Conservation (phyloP, 2,329 filamentous ascomycete species). For the Thielaviopsis populi region DNA sequence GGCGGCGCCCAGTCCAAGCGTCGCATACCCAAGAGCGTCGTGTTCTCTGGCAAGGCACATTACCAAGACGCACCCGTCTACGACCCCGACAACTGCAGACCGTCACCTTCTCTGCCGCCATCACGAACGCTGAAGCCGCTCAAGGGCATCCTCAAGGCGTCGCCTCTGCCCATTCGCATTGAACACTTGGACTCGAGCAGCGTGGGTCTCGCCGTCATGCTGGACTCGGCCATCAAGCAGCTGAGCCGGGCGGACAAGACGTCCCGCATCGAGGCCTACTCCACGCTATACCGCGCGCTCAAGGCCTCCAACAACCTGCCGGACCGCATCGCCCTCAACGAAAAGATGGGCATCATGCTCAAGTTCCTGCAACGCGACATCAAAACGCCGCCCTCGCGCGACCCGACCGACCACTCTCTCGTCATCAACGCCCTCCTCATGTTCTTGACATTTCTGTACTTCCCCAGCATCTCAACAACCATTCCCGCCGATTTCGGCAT, state of each 20-base stretch:
- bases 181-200: conserved; percentile 23
- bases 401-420: conserved; percentile 50
- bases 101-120: conserved; percentile 14
- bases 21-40: conserved; percentile 38
- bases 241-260: conserved; percentile 59
- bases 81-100: conserved; percentile 24
- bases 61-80: conserved; percentile 40
- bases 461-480: conserved; percentile 51
- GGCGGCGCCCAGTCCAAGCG: conserved; percentile 30
- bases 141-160: conserved; percentile 66
- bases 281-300: conserved; percentile 58
- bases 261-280: conserved; percentile 72
- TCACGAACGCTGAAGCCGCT: conserved; percentile 20
- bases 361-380: conserved; percentile 79
- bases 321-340: conserved; percentile 53
- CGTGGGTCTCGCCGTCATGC: conserved; percentile 48
- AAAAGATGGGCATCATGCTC: conserved; percentile 61
- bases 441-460: conserved; percentile 61
- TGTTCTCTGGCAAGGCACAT: conserved; percentile 41
- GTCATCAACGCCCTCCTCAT: conserved; percentile 65
- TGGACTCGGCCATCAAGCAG: conserved; percentile 72
- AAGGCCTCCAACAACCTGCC: conserved; percentile 73
- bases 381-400: conserved; percentile 40
- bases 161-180: conserved; percentile 33
- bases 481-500: conserved; percentile 64